Evolutionary conservation across 2,329 filamentous ascomycete genomes (phyloP).

Genomic region (Uncinocarpus reesii): DNA sequence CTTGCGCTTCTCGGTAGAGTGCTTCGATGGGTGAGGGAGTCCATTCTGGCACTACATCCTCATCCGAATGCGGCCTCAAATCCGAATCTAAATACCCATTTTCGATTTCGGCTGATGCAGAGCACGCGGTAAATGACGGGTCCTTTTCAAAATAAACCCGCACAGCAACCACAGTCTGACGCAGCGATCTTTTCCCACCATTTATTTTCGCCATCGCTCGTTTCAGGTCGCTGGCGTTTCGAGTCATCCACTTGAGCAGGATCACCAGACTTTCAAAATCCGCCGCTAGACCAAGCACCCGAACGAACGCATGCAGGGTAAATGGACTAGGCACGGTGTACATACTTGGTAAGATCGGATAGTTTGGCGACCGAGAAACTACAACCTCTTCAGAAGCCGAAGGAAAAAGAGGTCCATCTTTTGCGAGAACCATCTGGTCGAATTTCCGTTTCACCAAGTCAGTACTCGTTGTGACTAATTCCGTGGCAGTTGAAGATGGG

Average conservation of each 20-base stretch:
- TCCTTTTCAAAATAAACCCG: conserved; percentile 34
- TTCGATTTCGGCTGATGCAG: not conserved
- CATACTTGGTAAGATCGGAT: conserved; percentile 22
- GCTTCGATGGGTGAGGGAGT: not conserved
- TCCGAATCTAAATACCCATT: not conserved
- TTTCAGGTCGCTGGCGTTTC: conserved; percentile 25
- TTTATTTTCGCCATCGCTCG: conserved; percentile 27
- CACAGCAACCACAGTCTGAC: conserved; percentile 32
- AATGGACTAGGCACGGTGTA: conserved; percentile 31
- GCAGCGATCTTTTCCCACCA: conserved; percentile 32
- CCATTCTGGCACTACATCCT: not conserved
- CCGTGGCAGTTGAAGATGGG: conserved; percentile 20
- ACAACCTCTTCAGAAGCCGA: not conserved
- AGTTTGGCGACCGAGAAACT: not conserved
- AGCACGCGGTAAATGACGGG: conserved; percentile 14
- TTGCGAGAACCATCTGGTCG: conserved; percentile 27
- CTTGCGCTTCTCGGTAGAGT: conserved; percentile 28
- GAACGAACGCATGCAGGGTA: conserved; percentile 34
- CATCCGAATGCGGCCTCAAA: not conserved
- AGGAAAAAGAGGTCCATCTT: conserved; percentile 17
- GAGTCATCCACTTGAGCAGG: conserved; percentile 36
- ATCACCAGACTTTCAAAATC: conserved; percentile 34
- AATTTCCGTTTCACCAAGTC: conserved; percentile 29
- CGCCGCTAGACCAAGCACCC: conserved; percentile 32
- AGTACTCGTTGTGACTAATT: conserved; percentile 26